Evolutionary conservation across 73 alveolate species (phyloP).

Genomic region (Paramecium caudatum): DNA sequence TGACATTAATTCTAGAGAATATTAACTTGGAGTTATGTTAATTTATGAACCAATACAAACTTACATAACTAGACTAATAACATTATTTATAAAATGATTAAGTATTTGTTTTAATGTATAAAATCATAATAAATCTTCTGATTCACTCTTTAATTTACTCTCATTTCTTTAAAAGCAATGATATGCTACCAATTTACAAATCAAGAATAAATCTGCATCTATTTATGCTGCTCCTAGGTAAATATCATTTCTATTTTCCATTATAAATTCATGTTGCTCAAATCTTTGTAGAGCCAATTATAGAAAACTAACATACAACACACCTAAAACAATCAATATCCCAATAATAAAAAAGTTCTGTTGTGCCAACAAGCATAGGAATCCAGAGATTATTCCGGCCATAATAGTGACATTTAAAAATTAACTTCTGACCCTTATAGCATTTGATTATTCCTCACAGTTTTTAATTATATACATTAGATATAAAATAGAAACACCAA

Average conservation of each 20-base stretch:
- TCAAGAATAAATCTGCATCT: slow-evolving; percentile 45
- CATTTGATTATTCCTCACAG: not conserved
- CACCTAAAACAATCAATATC: not conserved
- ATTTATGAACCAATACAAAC: slow-evolving; percentile 28
- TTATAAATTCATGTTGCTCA: slow-evolving; percentile 7
- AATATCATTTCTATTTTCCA: slow-evolving; percentile 26
- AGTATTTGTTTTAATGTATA: not conserved
- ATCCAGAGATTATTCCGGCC: not conserved
- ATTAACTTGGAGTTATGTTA: slow-evolving; percentile 10
- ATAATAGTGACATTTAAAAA: not conserved
- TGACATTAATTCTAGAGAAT: slow-evolving; percentile 2
- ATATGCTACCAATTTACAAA: slow-evolving; percentile 30
- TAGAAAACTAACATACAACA: not conserved
- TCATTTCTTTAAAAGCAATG: too few species aligned
- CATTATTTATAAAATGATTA: slow-evolving; percentile 6
- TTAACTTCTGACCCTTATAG: not conserved
- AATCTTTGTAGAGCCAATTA: slow-evolving; percentile 35
- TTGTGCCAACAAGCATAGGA: slow-evolving; percentile 13
- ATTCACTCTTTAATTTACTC: too few species aligned
- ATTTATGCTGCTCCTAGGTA: slow-evolving; percentile 49
- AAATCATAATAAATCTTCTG: not conserved
- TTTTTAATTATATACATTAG: slow-evolving; percentile 1
- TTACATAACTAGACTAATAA: not conserved
- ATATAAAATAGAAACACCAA: not conserved
- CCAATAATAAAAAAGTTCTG: not conserved